Evolutionary conservation across 192 early-diverging fungal species (phyloP), one percentile per base, ranked within the genome.

Genomic region (Gigaspora rosea): DNA sequence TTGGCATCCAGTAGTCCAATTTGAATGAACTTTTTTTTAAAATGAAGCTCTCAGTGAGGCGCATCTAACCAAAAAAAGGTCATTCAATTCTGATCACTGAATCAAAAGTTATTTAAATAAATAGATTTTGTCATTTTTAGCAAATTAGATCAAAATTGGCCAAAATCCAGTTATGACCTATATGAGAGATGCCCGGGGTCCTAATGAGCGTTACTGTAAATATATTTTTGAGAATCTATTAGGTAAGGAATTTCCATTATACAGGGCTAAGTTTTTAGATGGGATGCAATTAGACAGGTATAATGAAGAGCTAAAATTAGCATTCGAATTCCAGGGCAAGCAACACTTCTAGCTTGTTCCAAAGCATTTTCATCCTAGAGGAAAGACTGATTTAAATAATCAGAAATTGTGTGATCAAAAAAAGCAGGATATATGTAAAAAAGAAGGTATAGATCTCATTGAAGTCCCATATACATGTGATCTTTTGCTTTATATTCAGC

Each of bases 291-390:
- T 67, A 67, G 65, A 67, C 6, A 6, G 13, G 36, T 67, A 67
- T 67, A 67, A 68, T 46, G 66, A 68, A 48, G 46, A 68, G 15
- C 36, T 68, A 71, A 71, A 56, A 71, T 71, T 71, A 9, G 51
- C 70, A 71, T 71, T 3, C 1, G 51, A 71, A 51, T 56, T 71
- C 7, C 0, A 71, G 49, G 51, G 51, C 1, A 27, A 27, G 27
- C 27, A 27, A 0, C 27, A 27, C 27, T 27, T 27, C 27, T 1
- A 27, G 27, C 27, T 27, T 27, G 27, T 27, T 27, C 27, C 27
- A 27, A 27, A 27, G 27, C 27, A 27, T 27, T 27, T 27, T 1
- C 27, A 27, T 27, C 27, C 27, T 27, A 27, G 1, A 32, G 20
- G 0, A 13, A 51, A 71, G 33, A 5, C 27, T 71, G 51, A 71